phyloP scores from a whole-genome alignment of 2,329 filamentous ascomycete species.

The Diplocarpon rosae region DNA sequence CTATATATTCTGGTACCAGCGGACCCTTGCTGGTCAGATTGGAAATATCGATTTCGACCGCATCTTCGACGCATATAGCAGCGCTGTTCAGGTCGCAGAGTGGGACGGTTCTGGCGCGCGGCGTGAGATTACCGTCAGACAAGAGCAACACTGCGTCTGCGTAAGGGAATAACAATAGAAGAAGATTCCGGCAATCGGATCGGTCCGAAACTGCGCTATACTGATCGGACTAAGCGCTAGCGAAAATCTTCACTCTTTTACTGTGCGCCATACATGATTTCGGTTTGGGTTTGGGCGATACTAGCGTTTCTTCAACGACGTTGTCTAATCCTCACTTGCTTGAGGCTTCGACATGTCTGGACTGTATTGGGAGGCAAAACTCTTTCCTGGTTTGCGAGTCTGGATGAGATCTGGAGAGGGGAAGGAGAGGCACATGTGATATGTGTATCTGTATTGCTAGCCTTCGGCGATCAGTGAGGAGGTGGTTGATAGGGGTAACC shows the following conservation, averaged over 20 bases:
- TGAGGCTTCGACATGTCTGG: conserved; percentile 3
- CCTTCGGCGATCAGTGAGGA: not conserved
- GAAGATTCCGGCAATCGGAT: not conserved
- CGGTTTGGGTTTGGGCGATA: conserved; percentile 2
- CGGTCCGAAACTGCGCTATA: no score
- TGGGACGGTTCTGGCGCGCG: conserved; percentile 1
- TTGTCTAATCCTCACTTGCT: not conserved
- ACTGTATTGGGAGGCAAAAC: not conserved
- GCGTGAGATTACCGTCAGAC: not conserved
- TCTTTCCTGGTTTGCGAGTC: not conserved
- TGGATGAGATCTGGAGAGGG: not conserved
- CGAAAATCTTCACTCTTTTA: not conserved
- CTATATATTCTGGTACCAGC: not conserved
- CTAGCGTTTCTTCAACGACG: conserved; percentile 6
- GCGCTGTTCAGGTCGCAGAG: not conserved
- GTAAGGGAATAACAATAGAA: not conserved
- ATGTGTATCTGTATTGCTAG: conserved; percentile 16
- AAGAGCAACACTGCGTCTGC: not conserved
- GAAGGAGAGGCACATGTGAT: conserved; percentile 5
- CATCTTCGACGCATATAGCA: conserved; percentile 2
- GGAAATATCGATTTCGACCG: not conserved
- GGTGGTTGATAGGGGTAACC: not conserved
- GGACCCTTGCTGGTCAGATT: not conserved
- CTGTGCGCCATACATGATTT: conserved; percentile 1
- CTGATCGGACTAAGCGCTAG: not conserved